Percentiles rank a stretch among this genome's conserved stretches.
Conservation (phyloP, 768 basidiomycete genomes). For the Favolaschia claudopus region DNA sequence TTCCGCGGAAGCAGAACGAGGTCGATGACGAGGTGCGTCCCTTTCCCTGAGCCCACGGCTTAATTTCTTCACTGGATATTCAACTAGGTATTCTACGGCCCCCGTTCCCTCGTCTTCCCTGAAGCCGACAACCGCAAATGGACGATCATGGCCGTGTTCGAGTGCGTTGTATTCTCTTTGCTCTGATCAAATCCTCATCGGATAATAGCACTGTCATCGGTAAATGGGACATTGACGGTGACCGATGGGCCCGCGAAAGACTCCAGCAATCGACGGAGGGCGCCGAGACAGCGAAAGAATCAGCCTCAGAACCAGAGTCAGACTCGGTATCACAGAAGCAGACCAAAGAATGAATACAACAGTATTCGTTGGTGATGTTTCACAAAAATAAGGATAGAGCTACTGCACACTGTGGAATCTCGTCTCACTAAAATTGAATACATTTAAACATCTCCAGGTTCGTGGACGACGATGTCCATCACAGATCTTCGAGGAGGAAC, state of each 20-base stretch:
- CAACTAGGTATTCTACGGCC: slow-evolving; percentile 95
- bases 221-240: slow-evolving; percentile 49
- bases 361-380: background rate
- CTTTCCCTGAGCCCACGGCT: too few relatives aligned
- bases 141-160: slow-evolving; percentile 94
- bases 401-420: too few relatives aligned
- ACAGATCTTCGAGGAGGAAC: slow-evolving; percentile 60
- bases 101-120: slow-evolving; percentile 89
- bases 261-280: background rate
- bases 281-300: background rate
- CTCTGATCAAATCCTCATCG: too few relatives aligned
- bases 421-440: background rate
- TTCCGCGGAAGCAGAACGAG: slow-evolving; percentile 91
- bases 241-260: slow-evolving; percentile 13
- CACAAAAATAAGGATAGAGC: background rate
- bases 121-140: slow-evolving; percentile 97
- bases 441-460: slow-evolving; percentile 40
- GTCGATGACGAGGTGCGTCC: slow-evolving; percentile 90
- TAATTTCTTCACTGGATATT: background rate
- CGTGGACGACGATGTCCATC: slow-evolving; percentile 78
- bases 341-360: background rate
- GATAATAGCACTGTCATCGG: slow-evolving; percentile 53
- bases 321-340: background rate
- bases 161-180: slow-evolving; percentile 60
- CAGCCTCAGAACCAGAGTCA: background rate